A percentile compares a stretch with the other conserved stretches of the same genome.
phyloP scores from a whole-genome alignment of 305 asterid species.

The Fraxinus floribunda region DNA sequence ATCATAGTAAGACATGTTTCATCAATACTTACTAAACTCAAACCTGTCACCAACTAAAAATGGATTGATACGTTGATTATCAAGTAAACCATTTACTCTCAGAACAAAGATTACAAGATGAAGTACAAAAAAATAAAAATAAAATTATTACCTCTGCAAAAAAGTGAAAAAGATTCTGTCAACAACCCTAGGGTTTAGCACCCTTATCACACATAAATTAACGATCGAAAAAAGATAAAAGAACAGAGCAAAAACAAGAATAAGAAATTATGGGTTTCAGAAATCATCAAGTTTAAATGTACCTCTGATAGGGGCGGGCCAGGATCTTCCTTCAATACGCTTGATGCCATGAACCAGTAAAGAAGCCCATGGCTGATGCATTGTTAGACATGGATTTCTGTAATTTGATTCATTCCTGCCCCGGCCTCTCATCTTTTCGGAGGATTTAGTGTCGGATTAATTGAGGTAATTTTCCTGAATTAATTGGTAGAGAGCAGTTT shows the following conservation, averaged over 20 bases:
- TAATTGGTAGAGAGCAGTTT: neutral
- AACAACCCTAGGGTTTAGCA: neutral
- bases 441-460: neutral
- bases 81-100: neutral
- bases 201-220: neutral
- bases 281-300: neutral
- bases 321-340: conserved; percentile 94
- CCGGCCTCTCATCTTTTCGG: conserved; percentile 48
- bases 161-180: neutral
- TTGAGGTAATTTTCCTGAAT: neutral
- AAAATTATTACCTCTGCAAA: neutral
- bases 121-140: neutral
- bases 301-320: conserved; percentile 92
- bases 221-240: neutral
- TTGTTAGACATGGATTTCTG: conserved; percentile 84
- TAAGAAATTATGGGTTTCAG: neutral
- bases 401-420: conserved; percentile 44
- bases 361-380: conserved; percentile 99
- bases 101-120: neutral
- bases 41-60: neutral
- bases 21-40: neutral
- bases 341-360: conserved; percentile 86
- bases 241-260: neutral
- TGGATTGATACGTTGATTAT: neutral
- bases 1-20: neutral